Conservation (phyloP, 2,329 filamentous ascomycete genomes). For the Fusarium duplospermum region DNA sequence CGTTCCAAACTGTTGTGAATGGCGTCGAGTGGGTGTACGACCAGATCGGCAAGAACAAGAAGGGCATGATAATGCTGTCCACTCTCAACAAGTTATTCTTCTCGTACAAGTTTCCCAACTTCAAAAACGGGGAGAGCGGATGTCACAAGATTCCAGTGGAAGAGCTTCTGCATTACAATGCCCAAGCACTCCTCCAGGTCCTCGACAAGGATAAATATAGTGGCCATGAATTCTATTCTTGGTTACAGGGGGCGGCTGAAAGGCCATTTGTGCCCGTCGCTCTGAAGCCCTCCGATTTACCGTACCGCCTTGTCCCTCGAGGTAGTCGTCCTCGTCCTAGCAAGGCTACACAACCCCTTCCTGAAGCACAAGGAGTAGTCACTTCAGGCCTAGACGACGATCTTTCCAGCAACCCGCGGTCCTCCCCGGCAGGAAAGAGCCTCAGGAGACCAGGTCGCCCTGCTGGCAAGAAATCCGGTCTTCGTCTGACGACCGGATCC, state of each 20-base stretch:
- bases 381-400: conserved; percentile 20
- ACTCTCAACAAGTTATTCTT: conserved; percentile 49
- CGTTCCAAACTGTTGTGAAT: conserved; percentile 45
- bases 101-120: conserved; percentile 46
- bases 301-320: conserved; percentile 39
- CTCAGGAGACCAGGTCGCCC: conserved; percentile 52
- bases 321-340: conserved; percentile 30
- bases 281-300: conserved; percentile 46
- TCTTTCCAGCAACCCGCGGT: conserved; percentile 32
- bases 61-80: conserved; percentile 33
- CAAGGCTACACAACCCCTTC: conserved; percentile 2
- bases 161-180: conserved; percentile 60
- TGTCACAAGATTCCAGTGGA: conserved; percentile 55
- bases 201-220: conserved; percentile 51
- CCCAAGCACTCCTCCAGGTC: conserved; percentile 51
- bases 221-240: conserved; percentile 47
- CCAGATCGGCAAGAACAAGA: conserved; percentile 29
- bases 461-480: conserved; percentile 57
- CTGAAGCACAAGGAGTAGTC: not conserved
- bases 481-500: conserved; percentile 55
- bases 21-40: conserved; percentile 40
- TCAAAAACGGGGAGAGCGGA: conserved; percentile 42
- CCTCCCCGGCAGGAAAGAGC: conserved; percentile 46
- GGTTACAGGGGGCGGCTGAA: conserved; percentile 47
- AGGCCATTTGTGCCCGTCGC: conserved; percentile 44